Evolutionary conservation across 768 basidiomycete species (phyloP), one percentile per base, ranked within the genome.

Genomic region (Tulasnella sp.): DNA sequence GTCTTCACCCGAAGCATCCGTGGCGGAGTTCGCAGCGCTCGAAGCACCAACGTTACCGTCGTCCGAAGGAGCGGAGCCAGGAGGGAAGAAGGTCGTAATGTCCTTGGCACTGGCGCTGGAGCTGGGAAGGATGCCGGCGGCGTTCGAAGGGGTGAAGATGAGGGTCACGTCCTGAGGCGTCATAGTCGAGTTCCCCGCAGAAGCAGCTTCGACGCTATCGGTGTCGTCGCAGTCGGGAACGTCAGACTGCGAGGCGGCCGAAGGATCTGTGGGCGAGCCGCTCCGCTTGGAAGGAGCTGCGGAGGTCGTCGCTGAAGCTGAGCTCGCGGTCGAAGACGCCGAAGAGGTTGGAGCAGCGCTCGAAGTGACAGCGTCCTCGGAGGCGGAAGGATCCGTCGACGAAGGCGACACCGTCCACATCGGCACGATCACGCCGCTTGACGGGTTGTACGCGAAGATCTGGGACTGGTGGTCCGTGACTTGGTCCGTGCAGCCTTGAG

Each of bases 371-470:
- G 41, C 66, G 70, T 7, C 74, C 32, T 41, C 63, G 17, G 16
- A 72, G 41, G 63, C 71, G 74, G 62, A 75, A 71, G 40, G 71
- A 74, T 69, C 77, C 75, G 12, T 74, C 75, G 64, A 76, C 75
- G 8, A 71, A 75, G 29, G 77, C 78, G 35, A 82, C 77, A 42
- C 80, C 72, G 77, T 77, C 83, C 85, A 86, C 76, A 86, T 84
- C 3, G 90, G 91, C 34, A 79, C 80, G 70, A 92, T 77, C 26
- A 80, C 79, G 7, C 86, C 84, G 12, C 83, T 84, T 0, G 70
- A 73, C 16, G 79, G 76, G 75, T 88, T 80, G 77, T 85, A 91
- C 37, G 83, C 78, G 78, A 91, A 92, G 5, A 81, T 75, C 78
- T 92, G 90, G 74, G 79, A 75, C 84, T 81, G 22, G 74, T 52